phyloP scores from a whole-genome alignment of 164 flowering plant species.

The Sedum album region DNA sequence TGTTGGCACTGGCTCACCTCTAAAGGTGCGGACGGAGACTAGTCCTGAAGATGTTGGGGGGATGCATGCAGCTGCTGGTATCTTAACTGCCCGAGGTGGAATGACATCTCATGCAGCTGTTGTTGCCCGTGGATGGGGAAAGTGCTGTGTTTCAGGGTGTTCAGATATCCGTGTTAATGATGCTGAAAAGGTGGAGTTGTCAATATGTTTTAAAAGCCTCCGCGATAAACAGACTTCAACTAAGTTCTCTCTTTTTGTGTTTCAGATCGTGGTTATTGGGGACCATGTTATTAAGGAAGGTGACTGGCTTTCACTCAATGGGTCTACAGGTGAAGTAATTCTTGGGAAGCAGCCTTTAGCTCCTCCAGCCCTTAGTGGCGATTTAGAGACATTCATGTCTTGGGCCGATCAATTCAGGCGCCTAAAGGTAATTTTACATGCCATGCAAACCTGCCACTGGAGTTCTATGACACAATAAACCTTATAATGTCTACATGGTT shows the following conservation, averaged over 20 bases:
- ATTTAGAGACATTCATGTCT: conserved; percentile 18
- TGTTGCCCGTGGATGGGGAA: conserved; percentile 99
- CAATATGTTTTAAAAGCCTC: background rate
- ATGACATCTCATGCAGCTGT: conserved; percentile 99
- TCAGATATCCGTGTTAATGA: conserved; percentile 85
- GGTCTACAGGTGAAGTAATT: conserved; percentile 17
- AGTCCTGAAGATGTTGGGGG: conserved; percentile 99
- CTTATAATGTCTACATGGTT: background rate
- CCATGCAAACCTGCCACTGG: background rate
- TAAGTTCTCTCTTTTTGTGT: background rate
- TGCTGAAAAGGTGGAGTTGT: conserved; percentile 45
- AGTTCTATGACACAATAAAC: background rate
- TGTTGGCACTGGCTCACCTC: conserved; percentile 1
- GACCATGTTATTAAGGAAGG: background rate
- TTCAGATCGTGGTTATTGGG: conserved; percentile 13
- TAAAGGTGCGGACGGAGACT: conserved; percentile 91
- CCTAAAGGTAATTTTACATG: conserved; percentile 48
- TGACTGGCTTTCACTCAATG: background rate
- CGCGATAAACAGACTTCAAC: background rate
- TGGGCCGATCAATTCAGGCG: conserved; percentile 27
- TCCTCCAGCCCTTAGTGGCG: conserved; percentile 66
- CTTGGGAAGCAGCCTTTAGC: conserved; percentile 34
- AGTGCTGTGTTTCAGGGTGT: conserved; percentile 96
- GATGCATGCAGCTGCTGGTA: conserved; percentile 95
- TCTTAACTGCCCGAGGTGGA: conserved; percentile 95